These are phyloP conservation scores for Colletotrichum spinosum DNA, from an alignment of 2,329 filamentous ascomycete species.

Conservation along the genomic window DNA sequence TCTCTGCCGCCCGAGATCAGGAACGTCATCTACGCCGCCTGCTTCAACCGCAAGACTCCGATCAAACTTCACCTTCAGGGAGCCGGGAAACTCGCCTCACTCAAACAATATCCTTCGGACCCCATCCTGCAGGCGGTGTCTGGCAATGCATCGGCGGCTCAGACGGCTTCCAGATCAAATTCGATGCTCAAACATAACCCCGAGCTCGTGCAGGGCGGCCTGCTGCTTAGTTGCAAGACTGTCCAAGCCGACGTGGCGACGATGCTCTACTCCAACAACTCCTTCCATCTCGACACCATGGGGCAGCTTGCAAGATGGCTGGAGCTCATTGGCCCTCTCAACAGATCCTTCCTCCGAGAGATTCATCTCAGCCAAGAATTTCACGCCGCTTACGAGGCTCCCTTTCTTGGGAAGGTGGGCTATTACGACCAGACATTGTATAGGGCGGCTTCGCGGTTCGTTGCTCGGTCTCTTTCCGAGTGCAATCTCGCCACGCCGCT, in stretches of 20 bases:
- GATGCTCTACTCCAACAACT: not conserved
- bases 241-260: not conserved
- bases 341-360: not conserved
- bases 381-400: too few species aligned
- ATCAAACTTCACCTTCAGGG: not conserved
- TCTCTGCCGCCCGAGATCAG: not conserved
- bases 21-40: not conserved
- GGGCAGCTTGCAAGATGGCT: conserved; percentile 12
- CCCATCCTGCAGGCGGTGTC: not conserved
- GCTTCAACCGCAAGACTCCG: not conserved
- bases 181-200: too few species aligned
- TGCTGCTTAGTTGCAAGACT: conserved; percentile 2
- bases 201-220: too few species aligned
- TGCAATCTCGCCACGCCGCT: too few species aligned
- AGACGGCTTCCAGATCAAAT: not conserved
- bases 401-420: too few species aligned
- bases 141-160: not conserved
- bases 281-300: conserved; percentile 6
- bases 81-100: not conserved
- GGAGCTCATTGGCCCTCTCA: not conserved
- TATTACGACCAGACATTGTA: not conserved
- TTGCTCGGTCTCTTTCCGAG: not conserved
- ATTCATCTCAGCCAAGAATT: not conserved
- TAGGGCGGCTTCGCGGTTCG: not conserved
- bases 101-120: too few species aligned